Conservation (phyloP, 352 stramenopile species). For the Bremia lactucae region DNA sequence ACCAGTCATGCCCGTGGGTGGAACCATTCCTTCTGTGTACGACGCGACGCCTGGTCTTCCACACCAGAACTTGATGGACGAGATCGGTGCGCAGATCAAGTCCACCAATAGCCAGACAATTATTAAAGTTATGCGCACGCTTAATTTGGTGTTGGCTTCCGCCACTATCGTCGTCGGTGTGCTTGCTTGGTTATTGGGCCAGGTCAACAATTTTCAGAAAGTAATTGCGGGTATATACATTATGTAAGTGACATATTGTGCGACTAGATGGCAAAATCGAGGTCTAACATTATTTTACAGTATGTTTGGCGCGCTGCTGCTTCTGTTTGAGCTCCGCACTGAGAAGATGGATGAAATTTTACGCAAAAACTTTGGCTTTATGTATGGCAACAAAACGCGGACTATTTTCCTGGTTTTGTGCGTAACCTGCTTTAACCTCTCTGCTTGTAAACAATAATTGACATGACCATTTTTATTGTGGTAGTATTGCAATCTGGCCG, state of each 20-base stretch:
- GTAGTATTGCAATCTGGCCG: conserved; percentile 82
- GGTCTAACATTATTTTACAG: conserved; percentile 17
- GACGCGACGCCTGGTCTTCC: conserved; percentile 20
- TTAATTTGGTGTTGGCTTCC: conserved; percentile 70
- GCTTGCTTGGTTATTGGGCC: conserved; percentile 70
- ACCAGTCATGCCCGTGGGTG: conserved; percentile 18
- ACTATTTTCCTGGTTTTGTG: conserved; percentile 85
- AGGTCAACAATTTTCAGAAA: conserved; percentile 69
- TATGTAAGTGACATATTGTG: conserved; percentile 39
- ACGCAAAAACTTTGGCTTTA: conserved; percentile 84
- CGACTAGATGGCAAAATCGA: neutral
- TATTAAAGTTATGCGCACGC: conserved; percentile 60
- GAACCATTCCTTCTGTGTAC: conserved; percentile 8
- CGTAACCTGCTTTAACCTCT: conserved; percentile 5
- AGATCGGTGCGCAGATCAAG: conserved; percentile 75
- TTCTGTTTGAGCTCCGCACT: conserved; percentile 78
- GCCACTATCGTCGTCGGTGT: conserved; percentile 58
- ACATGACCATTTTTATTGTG: conserved; percentile 31
- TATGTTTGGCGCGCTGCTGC: conserved; percentile 66
- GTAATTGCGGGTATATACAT: conserved; percentile 83
- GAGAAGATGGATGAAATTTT: conserved; percentile 71
- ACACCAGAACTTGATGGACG: conserved; percentile 72
- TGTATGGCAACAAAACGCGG: conserved; percentile 84
- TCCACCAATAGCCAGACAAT: conserved; percentile 75
- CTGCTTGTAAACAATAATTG: neutral